Base-by-base conservation (phyloP, 2,329 filamentous ascomycete genomes). In the Blastomyces gilchristii region DNA sequence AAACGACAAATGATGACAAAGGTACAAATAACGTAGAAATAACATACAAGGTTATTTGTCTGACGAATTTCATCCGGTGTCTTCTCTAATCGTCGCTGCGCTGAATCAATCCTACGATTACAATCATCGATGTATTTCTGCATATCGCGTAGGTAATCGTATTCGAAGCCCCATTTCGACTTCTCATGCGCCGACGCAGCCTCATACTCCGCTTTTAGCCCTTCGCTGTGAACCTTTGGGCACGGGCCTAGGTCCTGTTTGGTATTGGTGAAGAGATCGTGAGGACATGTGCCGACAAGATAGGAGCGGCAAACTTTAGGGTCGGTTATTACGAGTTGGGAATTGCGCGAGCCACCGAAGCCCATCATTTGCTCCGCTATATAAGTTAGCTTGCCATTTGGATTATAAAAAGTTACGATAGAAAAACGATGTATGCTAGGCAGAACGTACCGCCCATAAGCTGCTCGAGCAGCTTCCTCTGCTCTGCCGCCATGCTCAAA, bases 201-300 rank as follows among this genome's bases (percentile, higher is more conserved):
- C 69, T 95, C 89, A 76, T 94, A 99, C 74, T 99, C 92, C 58
- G 87, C 81, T 77, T 96, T 97, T 68, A 97, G 82, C 14, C 86
- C 85, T 74, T 97, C 92, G 58, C 86, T 89, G 78, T 99, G 94
- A 34, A 93, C 84, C 74, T 93, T 94, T 59, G 90, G 85, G 73
- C 94, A 99, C 0, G 86, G 84, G 2, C 94, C 94, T 43, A 97
- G 84, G 75, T 99, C 94, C 82, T 97, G 92, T 80, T 97, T 97
- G 56, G 94, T 99, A 79, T 99, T 99, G 68, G 93, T 99, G 83
- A 99, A 99, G 72, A 99, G 90, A 74, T 99, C 94, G 81, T 97
- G 93, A 0, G 94, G 94, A 76, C 94, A 99, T 64, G 90, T 95
- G 70, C 94, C 94, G 66, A 85, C 91, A 59, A 99, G 84, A 76